Percentiles rank a stretch among this genome's conserved stretches.
Conservation (phyloP, 768 basidiomycete genomes). For the Kwoniella shandongensis region DNA sequence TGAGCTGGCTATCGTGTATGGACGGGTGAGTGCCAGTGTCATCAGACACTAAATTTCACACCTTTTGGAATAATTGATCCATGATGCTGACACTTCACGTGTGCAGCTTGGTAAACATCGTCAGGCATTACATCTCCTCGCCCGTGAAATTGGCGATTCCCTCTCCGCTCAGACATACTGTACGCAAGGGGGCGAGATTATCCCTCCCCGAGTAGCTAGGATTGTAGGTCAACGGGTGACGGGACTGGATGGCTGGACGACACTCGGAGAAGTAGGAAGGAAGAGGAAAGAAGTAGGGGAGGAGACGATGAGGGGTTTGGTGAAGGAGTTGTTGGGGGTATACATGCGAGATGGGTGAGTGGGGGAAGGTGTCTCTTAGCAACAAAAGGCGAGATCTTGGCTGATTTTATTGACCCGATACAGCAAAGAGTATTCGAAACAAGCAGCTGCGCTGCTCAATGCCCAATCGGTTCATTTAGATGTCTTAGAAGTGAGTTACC, state of each 20-base stretch:
- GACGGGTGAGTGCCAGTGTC: constrained; percentile 62
- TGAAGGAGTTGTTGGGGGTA: constrained; percentile 73
- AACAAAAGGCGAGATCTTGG: no score
- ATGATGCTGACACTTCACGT: no score
- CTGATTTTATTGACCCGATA: no score
- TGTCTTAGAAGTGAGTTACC: constrained; percentile 65
- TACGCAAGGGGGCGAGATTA: constrained; percentile 70
- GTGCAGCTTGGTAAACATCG: constrained; percentile 62
- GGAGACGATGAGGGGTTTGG: constrained; percentile 61
- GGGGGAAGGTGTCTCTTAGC: no score
- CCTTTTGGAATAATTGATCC: no score
- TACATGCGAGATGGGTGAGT: constrained; percentile 77
- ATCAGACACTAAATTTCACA: neutral
- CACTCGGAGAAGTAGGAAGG: constrained; percentile 54
- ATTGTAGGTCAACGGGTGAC: constrained; percentile 59
- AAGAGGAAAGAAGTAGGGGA: constrained; percentile 56
- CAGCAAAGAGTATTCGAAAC: constrained; percentile 62
- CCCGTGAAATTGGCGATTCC: constrained; percentile 68
- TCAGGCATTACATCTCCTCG: constrained; percentile 67
- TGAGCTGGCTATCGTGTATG: constrained; percentile 76
- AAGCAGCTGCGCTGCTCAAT: constrained; percentile 69
- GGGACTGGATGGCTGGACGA: constrained; percentile 59
- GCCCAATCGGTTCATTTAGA: constrained; percentile 79
- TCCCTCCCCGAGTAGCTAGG: constrained; percentile 64
- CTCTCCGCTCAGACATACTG: constrained; percentile 84